These are phyloP conservation scores for Rubus parviflorus DNA, from an alignment of 306 rosid genomes.

Conservation along the genomic window DNA sequence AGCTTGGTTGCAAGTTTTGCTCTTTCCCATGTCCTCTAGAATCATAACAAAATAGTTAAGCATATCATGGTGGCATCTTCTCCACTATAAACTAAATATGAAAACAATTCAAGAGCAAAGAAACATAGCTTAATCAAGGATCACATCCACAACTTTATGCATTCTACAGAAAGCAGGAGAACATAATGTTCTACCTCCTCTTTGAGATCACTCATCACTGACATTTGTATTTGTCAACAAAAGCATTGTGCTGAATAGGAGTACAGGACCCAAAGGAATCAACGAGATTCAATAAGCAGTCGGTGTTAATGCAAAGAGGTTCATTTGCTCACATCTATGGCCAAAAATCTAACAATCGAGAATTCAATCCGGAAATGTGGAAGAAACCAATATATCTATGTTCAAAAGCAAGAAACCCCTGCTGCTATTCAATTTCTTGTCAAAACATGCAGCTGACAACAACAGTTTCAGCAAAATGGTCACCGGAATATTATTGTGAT, in stretches of 20 bases:
- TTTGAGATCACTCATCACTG: not conserved
- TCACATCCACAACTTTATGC: not conserved
- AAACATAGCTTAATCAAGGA: not conserved
- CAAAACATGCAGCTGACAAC: not conserved
- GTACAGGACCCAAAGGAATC: not conserved
- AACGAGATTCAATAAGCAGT: not conserved
- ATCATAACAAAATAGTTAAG: not conserved
- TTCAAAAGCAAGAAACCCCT: too few relatives aligned
- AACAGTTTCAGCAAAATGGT: not conserved
- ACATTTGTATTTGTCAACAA: not conserved
- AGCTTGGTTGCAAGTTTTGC: constrained; percentile 68
- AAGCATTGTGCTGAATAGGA: not conserved
- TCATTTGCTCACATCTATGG: not conserved
- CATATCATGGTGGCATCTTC: not conserved
- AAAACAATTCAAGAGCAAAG: not conserved
- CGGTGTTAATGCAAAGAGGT: not conserved
- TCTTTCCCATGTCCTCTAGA: constrained; percentile 90
- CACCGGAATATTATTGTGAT: not conserved
- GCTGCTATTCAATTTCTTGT: too few relatives aligned
- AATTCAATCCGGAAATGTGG: too few relatives aligned
- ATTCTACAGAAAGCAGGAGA: not conserved
- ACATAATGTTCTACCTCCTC: not conserved
- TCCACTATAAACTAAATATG: not conserved
- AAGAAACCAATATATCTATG: too few relatives aligned
- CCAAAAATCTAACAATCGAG: too few relatives aligned